phyloP scores from a whole-genome alignment of 225 moss, liverwort and hornwort species.

The Bryoerythrophyllum caledonicum region DNA sequence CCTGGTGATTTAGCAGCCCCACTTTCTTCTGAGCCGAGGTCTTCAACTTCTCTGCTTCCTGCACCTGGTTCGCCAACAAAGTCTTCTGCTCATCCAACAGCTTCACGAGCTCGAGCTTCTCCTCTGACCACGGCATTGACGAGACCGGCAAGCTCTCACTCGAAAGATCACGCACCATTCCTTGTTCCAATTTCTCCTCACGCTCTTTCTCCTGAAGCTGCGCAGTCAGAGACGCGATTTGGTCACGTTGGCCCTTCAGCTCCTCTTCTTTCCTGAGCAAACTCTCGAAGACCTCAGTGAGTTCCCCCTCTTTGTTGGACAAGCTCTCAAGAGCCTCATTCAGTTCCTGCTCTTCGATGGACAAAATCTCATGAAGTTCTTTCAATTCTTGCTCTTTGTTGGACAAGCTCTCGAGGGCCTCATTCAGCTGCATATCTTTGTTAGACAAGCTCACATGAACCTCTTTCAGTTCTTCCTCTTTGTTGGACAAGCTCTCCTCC shows the following conservation, averaged over 20 bases:
- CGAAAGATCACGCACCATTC: conserved; percentile 27
- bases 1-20: conserved; percentile 41
- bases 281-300: conserved; percentile 25
- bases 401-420: conserved; percentile 21
- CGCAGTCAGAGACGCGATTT: conserved; percentile 40
- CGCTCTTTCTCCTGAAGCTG: conserved; percentile 55
- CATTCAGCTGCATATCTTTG: conserved; percentile 20
- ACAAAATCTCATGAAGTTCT: conserved; percentile 28
- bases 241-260: conserved; percentile 22
- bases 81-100: conserved; percentile 39
- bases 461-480: conserved; percentile 32
- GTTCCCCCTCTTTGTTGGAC: not conserved
- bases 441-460: conserved; percentile 20
- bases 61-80: conserved; percentile 50
- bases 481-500: conserved; percentile 11
- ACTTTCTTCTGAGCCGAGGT: conserved; percentile 58
- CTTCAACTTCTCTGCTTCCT: conserved; percentile 38
- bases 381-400: conserved; percentile 24
- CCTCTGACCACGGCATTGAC: conserved; percentile 38
- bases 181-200: conserved; percentile 44
- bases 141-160: conserved; percentile 43
- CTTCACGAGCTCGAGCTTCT: conserved; percentile 39
- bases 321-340: conserved; percentile 10
- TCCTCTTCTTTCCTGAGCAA: conserved; percentile 26
- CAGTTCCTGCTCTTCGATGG: conserved; percentile 23